Base-by-base conservation (phyloP, 2,329 filamentous ascomycete genomes). In the Alternaria sp. region DNA sequence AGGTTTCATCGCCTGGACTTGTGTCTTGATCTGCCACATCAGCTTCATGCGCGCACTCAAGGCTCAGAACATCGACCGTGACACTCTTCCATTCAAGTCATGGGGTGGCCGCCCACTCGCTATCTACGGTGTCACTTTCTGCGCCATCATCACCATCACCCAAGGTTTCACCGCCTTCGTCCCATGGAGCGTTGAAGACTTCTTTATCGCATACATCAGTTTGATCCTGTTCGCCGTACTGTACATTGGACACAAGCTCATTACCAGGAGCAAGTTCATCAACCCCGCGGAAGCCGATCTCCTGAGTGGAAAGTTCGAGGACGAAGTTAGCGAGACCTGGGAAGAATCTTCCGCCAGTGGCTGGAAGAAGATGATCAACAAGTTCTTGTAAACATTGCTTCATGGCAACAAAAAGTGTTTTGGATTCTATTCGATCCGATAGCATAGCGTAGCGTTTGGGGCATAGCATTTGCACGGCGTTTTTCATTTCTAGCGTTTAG, bases 201-300 rank as follows among this genome's bases (percentile, higher is more conserved):
- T 81, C 66, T 81, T 81, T 66, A 77, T 81, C 46, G 73, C 75
- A 1, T 81, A 81, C 64, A 69, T 81, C 64, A 80, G 77, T 61
- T 56, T 81, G 58, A 80, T 81, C 47, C 70, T 81, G 6, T 81
- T 81, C 64, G 72, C 65, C 2, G 78, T 82, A 0, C 81, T 91
- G 1, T 92, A 90, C 71, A 7, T 87, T 12, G 87, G 84, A 3
- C 90, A 91, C 82, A 95, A 80, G 68, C 25, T 78, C 21, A 57
- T 75, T 1, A 78, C 74, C 21, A 71, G 78, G 60, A 78, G 76
- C 50, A 74, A 75, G 37, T 80, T 84, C 49, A 73, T 84, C 64
- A 78, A 76, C 9, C 70, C 82, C 4, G 64, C 65, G 6, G 80
- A 83, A 15, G 82, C 82, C 10, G 83, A 85, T 65, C 66, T 85